Evolutionary conservation across 768 basidiomycete genomes (phyloP), one percentile per base, ranked within the genome.

Genomic region (Boletus pseudo-olivaceus): DNA sequence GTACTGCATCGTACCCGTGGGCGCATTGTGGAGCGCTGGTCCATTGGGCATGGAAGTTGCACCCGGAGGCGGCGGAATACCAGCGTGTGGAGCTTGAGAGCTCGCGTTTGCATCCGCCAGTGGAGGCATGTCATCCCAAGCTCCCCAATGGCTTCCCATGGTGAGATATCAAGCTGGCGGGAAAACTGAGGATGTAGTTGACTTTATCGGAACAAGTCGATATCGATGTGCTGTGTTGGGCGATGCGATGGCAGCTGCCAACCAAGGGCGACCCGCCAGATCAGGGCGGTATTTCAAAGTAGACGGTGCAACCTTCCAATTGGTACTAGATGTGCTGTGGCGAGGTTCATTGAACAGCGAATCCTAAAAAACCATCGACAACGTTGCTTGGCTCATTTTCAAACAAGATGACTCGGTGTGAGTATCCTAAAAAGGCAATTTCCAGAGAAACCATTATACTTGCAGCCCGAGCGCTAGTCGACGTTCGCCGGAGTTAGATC

Each of bases 81-180:
- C 0, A n/a, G 5, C 14, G 33, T 8, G 54, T 20, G 47, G 37
- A 2, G 50, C 8, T 30, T 50, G 54, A 34, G 56, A 41, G n/a
- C 9, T 5, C 35, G 43, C 20, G 42, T 57, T 30, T 23, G 62
- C 49, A 3, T 70, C 66, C 12, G 66, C 70, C 12, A 70, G 55
- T 2, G 39, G 32, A 3, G 70, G 68, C 64, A 70, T 72, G 19
- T 59, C 70, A 5, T 51, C 55, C 59, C 53, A 70, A 17, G 33
- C 17, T 30, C 1, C 42, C 49, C 61, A 67, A 30, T 33, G 37
- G 42, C 1, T 58, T 30, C 10, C 50, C 57, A 63, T 61, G 45
- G 42, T 68, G 46, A 58, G 26, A 57, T n/a, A 41, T 45, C 29
- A 39, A 23, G 48, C 35, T 7, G 17, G 39, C 17, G 47, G 43